Evolutionary conservation across 176 grass and related monocot species (phyloP).

Genomic region (maize (Zea mays)): DNA sequence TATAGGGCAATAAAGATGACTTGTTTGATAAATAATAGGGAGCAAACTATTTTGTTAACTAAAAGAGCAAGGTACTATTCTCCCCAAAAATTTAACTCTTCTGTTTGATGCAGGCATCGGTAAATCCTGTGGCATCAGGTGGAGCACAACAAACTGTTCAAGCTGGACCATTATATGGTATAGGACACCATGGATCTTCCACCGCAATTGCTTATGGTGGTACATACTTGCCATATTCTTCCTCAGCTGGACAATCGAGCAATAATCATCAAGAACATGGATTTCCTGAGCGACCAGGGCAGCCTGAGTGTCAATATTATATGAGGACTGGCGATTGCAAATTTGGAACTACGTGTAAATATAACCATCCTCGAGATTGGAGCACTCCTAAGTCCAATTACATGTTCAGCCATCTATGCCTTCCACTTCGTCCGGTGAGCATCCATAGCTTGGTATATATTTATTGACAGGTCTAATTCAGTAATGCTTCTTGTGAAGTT

Average conservation of each 20-base stretch:
- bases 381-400: slow-evolving; percentile 52
- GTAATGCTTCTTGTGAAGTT: slow-evolving; percentile 11
- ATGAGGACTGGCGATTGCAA: slow-evolving; percentile 82
- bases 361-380: slow-evolving; percentile 75
- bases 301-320: slow-evolving; percentile 77
- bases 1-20: background rate
- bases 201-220: slow-evolving; percentile 50
- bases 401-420: slow-evolving; percentile 54
- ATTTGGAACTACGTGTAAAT: slow-evolving; percentile 79
- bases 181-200: slow-evolving; percentile 61
- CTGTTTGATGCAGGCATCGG: slow-evolving; percentile 49
- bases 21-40: slow-evolving; percentile 7
- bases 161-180: slow-evolving; percentile 60
- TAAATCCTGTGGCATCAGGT: slow-evolving; percentile 55
- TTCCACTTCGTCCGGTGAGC: slow-evolving; percentile 78
- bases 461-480: slow-evolving; percentile 16
- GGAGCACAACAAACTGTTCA: slow-evolving; percentile 66
- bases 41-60: background rate
- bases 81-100: slow-evolving; percentile 12
- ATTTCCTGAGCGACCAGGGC: slow-evolving; percentile 74
- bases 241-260: slow-evolving; percentile 55
- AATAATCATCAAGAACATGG: slow-evolving; percentile 60
- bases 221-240: slow-evolving; percentile 48
- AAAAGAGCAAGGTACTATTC: background rate
- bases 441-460: slow-evolving; percentile 27